Conservation (phyloP, 169 alveolate genomes). For the Babesia bovis region DNA sequence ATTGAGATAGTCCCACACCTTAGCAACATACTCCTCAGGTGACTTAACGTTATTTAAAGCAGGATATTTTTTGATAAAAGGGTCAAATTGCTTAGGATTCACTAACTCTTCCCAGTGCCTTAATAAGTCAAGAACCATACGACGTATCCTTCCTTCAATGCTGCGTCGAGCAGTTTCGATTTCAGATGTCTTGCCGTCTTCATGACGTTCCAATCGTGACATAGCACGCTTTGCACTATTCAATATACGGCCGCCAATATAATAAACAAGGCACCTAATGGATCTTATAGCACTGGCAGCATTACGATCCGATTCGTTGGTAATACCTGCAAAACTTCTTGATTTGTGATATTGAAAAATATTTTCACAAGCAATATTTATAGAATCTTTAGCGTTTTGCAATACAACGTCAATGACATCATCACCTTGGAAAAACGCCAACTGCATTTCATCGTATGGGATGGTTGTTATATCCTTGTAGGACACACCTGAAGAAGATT, state of each 20-base stretch:
- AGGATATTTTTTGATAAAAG: not conserved
- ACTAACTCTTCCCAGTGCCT: conserved; percentile 29
- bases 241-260: conserved; percentile 51
- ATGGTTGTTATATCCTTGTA: not conserved
- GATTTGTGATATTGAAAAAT: conserved; percentile 33
- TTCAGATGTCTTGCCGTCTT: not conserved
- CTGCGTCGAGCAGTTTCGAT: conserved; percentile 15
- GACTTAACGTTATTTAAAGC: not conserved
- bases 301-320: conserved; percentile 24
- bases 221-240: conserved; percentile 45
- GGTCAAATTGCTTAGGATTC: not conserved
- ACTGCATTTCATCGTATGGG: conserved; percentile 37
- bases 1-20: conserved; percentile 56
- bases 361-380: conserved; percentile 18
- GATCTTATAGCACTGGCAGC: conserved; percentile 46
- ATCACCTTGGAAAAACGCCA: conserved; percentile 48
- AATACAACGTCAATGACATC: conserved; percentile 21
- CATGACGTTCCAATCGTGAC: conserved; percentile 16
- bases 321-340: not conserved
- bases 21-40: conserved; percentile 44
- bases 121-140: conserved; percentile 13
- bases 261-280: conserved; percentile 40
- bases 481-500: not conserved
- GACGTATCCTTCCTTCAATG: conserved; percentile 23
- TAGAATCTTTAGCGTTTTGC: not conserved